Evolutionary conservation across 768 basidiomycete genomes (phyloP).

Genomic region (Pisolithus marmoratus): DNA sequence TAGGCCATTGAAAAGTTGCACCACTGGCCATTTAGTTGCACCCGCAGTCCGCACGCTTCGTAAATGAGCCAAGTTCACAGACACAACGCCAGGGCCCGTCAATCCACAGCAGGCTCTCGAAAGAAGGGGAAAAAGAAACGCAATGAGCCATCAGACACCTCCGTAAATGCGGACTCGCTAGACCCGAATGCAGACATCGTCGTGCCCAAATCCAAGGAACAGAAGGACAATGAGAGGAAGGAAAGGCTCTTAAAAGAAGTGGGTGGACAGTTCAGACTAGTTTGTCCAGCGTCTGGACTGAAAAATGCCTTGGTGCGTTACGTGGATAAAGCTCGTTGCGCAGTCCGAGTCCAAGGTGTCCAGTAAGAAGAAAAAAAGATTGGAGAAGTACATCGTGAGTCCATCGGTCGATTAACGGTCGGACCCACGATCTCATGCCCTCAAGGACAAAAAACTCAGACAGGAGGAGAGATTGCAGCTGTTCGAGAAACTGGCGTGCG

Average conservation of each 20-base stretch:
- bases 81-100: slow-evolving; percentile 66
- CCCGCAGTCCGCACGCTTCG: too few species aligned
- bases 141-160: slow-evolving; percentile 16
- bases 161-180: slow-evolving; percentile 17
- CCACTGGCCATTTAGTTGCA: too few species aligned
- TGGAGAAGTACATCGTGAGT: slow-evolving; percentile 90
- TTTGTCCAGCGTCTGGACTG: too few species aligned
- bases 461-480: slow-evolving; percentile 78
- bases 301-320: slow-evolving; percentile 1
- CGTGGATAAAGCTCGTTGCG: slow-evolving; percentile 19
- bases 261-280: slow-evolving; percentile 8
- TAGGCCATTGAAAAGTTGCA: too few species aligned
- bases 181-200: slow-evolving; percentile 59
- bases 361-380: slow-evolving; percentile 78
- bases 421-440: neutral
- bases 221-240: slow-evolving; percentile 54
- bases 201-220: slow-evolving; percentile 51
- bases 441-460: slow-evolving; percentile 84
- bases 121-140: slow-evolving; percentile 56
- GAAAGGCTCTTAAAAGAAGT: slow-evolving; percentile 63
- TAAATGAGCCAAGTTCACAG: slow-evolving; percentile 24
- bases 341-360: slow-evolving; percentile 70
- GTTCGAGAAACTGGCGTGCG: slow-evolving; percentile 79
- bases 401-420: neutral
- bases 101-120: slow-evolving; percentile 50